Conservation (phyloP, 208 protist species). For the Crithidia acanthocephali region DNA sequence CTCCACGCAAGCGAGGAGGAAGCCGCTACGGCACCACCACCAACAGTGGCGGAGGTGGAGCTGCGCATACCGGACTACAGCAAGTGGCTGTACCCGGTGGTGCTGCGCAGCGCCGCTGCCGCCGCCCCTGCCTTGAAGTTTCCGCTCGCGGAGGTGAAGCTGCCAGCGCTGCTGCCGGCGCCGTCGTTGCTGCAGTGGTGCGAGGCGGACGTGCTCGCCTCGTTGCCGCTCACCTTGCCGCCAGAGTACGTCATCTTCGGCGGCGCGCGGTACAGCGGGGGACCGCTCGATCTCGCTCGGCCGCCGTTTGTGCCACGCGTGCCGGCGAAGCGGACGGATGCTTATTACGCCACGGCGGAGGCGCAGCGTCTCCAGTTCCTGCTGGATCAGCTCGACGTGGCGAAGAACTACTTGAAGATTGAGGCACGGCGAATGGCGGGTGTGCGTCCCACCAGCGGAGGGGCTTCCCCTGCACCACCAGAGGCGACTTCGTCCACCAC, state of each 20-base stretch:
- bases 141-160: slow-evolving; percentile 26
- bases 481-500: not conserved
- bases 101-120: slow-evolving; percentile 6
- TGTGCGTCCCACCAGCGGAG: not conserved
- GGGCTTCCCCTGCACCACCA: not conserved
- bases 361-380: slow-evolving; percentile 54
- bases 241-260: slow-evolving; percentile 83
- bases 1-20: too few species aligned
- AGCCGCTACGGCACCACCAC: not conserved
- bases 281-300: slow-evolving; percentile 22
- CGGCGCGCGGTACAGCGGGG: slow-evolving; percentile 70
- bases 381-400: slow-evolving; percentile 75
- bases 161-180: slow-evolving; percentile 31
- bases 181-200: slow-evolving; percentile 30
- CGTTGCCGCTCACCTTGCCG: slow-evolving; percentile 46
- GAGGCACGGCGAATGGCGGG: slow-evolving; percentile 19
- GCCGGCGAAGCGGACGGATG: slow-evolving; percentile 3
- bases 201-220: slow-evolving; percentile 30
- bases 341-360: slow-evolving; percentile 24
- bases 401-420: slow-evolving; percentile 67
- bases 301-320: slow-evolving; percentile 7
- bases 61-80: slow-evolving; percentile 30
- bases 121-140: slow-evolving; percentile 26
- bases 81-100: slow-evolving; percentile 36
- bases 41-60: not conserved